Conservation (phyloP, 805 yeast species). For the Cyberlindnera subsufficiens region DNA sequence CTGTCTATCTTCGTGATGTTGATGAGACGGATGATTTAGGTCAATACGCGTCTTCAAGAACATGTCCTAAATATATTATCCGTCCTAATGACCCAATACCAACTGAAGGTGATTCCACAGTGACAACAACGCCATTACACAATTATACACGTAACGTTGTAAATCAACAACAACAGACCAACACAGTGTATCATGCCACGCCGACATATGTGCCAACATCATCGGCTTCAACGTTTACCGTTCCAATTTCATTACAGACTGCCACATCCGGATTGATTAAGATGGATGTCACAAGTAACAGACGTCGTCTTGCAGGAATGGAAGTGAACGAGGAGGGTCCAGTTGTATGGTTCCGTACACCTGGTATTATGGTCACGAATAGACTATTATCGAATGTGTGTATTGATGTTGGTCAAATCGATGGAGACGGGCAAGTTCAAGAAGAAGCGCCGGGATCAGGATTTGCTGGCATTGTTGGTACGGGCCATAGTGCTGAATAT, state of each 20-base stretch:
- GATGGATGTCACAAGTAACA: constrained; percentile 29
- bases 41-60: constrained; percentile 52
- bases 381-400: constrained; percentile 25
- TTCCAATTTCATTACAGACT: constrained; percentile 21
- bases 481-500: constrained; percentile 73
- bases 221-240: constrained; percentile 28
- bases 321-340: constrained; percentile 28
- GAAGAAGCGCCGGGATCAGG: constrained; percentile 22
- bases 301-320: constrained; percentile 21
- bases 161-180: constrained; percentile 4
- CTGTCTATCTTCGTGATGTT: constrained; percentile 74
- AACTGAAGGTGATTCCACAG: constrained; percentile 11
- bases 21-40: constrained; percentile 80
- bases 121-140: constrained; percentile 13
- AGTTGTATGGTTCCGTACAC: constrained; percentile 62
- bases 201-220: constrained; percentile 21
- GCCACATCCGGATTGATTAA: constrained; percentile 22
- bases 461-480: constrained; percentile 26
- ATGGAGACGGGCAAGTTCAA: constrained; percentile 6
- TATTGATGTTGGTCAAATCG: constrained; percentile 20
- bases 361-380: constrained; percentile 45
- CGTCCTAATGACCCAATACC: constrained; percentile 37
- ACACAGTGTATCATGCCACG: constrained; percentile 21
- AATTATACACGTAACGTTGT: constrained; percentile 19
- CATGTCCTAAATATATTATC: constrained; percentile 37